Evolutionary conservation across 345 rosid species (phyloP), one percentile per base, ranked within the genome.

Genomic region (Tarenaya hassleriana): DNA sequence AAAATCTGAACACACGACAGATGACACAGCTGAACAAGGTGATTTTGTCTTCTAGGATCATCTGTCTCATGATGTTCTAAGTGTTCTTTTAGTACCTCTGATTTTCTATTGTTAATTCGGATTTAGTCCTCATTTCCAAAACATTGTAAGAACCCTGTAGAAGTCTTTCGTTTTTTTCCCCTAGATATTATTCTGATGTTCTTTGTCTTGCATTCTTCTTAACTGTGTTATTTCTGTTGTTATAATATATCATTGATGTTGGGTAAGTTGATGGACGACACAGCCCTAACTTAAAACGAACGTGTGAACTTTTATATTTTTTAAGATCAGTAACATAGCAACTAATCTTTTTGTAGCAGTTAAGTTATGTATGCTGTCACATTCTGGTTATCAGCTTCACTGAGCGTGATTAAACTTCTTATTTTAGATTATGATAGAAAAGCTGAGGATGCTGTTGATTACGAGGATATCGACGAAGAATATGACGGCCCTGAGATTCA

Each of bases 1-100:
- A 69, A 79, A 74, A 71, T 79, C 91, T 55, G 70, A 73, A 4
- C 80, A 68, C 33, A 47, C 77, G 27, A 72, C 75, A 33, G 78
- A 71, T 77, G 94, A 81, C 63, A 74, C 82, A 68, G 83, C 81
- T 54, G 98, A 92, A 73, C 94, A 83, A 88, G 97, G 98, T 92
- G 80, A 82, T 77, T 69, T 72, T 78, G 75, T 66, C 52, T 73
- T 71, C 72, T 64, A 52, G 70, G 80, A 75, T 70, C 53, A 62
- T 70, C 56, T 79, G 61, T 71, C 63, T 77, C 66, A 49, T 72
- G 77, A 73, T 61, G 67, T 67, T 70, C 73, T 73, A 73, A 49
- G 41, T 72, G 57, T 81, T 70, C 70, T 76, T 65, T 78, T 56
- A 64, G 66, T 65, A 66, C 63, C 53, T 59, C 64, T 66, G 55